phyloP scores from a whole-genome alignment of 192 early-diverging fungal species.

The Linnemannia hyalina region DNA sequence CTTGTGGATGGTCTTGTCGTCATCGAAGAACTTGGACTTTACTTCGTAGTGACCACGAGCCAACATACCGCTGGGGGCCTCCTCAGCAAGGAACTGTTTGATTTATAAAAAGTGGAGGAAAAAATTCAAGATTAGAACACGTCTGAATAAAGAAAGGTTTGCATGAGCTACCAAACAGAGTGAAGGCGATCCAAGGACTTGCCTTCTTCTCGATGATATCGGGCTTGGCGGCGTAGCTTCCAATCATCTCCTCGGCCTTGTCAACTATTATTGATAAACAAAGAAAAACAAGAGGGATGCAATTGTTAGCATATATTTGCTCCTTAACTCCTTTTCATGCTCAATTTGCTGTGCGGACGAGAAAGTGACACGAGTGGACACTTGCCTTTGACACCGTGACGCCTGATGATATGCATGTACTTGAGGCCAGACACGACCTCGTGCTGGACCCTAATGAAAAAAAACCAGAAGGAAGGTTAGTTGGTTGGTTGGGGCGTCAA shows the following conservation, averaged over 20 bases:
- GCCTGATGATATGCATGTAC: constrained; percentile 95
- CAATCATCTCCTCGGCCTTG: constrained; percentile 96
- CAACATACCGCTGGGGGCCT: constrained; percentile 92
- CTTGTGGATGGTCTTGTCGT: constrained; percentile 85
- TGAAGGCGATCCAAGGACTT: neutral
- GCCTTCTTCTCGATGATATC: constrained; percentile 88
- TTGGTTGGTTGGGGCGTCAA: neutral
- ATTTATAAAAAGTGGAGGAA: neutral
- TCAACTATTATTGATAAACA: constrained; percentile 71
- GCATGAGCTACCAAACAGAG: too few species aligned
- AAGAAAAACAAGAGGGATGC: neutral
- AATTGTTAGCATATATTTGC: neutral
- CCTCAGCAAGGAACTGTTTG: constrained; percentile 79
- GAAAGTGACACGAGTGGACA: neutral
- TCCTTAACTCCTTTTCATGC: neutral
- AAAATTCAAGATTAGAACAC: neutral
- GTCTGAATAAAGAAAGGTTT: neutral
- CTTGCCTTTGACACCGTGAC: constrained; percentile 67
- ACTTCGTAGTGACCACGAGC: constrained; percentile 94
- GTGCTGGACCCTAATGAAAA: constrained; percentile 77
- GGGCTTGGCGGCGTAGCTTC: constrained; percentile 89
- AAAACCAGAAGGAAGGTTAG: neutral
- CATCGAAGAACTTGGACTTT: constrained; percentile 95
- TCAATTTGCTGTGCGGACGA: neutral
- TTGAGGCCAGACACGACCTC: constrained; percentile 96